Evolutionary conservation across 164 flowering plant species (phyloP).

Genomic region (Nymphaea colorata): DNA sequence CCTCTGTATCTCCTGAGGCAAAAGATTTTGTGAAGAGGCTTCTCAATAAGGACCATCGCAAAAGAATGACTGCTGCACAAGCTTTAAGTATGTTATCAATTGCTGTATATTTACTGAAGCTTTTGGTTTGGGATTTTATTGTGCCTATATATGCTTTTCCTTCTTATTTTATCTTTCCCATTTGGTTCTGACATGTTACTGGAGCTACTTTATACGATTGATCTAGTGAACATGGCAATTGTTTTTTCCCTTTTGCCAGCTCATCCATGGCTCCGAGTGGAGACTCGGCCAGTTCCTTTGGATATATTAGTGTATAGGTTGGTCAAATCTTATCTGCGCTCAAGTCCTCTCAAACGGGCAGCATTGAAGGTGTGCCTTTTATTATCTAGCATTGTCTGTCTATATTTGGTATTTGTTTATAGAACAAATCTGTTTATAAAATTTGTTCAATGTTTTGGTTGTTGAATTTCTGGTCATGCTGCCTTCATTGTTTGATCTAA

Average conservation of each 20-base stretch:
- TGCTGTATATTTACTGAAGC: neutral
- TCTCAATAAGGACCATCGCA: neutral
- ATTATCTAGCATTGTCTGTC: neutral
- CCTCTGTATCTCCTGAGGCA: neutral
- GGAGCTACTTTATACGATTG: neutral
- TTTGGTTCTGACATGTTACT: neutral
- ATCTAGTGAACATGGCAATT: neutral
- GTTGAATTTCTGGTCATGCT: too few relatives aligned
- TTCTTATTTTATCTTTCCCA: neutral
- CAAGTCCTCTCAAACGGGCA: slow-evolving; percentile 81
- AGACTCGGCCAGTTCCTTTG: slow-evolving; percentile 43
- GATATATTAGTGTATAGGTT: slow-evolving; percentile 71
- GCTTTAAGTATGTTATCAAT: neutral
- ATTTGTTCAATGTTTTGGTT: too few relatives aligned
- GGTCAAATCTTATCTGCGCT: slow-evolving; percentile 80
- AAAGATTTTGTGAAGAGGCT: slow-evolving; percentile 1
- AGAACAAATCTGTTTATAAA: too few relatives aligned
- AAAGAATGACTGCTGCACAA: slow-evolving; percentile 1
- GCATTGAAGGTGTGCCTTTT: slow-evolving; percentile 56
- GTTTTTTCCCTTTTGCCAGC: slow-evolving; percentile 27
- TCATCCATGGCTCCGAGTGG: slow-evolving; percentile 90
- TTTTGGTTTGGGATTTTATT: neutral
- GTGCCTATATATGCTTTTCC: neutral
- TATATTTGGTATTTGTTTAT: too few relatives aligned
- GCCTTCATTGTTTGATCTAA: too few relatives aligned